These are phyloP conservation scores for Gossypium rotundifolium DNA, from an alignment of 345 rosid genomes.

Conservation along the genomic window DNA sequence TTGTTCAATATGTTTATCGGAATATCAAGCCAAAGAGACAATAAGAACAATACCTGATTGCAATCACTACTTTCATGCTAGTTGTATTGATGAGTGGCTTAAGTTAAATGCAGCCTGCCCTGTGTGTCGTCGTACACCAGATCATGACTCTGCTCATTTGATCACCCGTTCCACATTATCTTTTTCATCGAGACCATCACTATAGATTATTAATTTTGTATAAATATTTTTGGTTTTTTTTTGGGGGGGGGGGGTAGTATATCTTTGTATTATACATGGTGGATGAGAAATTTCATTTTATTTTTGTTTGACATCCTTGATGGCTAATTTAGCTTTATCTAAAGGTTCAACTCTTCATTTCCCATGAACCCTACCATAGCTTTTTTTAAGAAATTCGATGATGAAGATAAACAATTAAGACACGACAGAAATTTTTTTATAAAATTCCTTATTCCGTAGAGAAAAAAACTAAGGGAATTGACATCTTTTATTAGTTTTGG, in stretches of 20 bases:
- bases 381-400: no score
- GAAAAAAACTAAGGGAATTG: no score
- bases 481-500: no score
- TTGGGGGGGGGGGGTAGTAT: background rate
- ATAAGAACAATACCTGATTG: slow-evolving; percentile 53
- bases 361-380: no score
- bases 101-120: slow-evolving; percentile 48
- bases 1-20: slow-evolving; percentile 49
- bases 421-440: no score
- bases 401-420: no score
- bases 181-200: background rate
- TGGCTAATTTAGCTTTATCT: no score
- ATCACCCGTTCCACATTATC: background rate
- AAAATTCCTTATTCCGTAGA: no score
- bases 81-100: slow-evolving; percentile 62
- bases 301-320: no score
- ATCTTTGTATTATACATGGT: background rate
- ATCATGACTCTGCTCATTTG: background rate
- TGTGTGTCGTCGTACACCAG: slow-evolving; percentile 39
- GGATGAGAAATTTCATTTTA: no score
- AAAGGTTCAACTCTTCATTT: no score
- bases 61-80: slow-evolving; percentile 49
- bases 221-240: background rate
- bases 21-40: slow-evolving; percentile 45
- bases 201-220: background rate